Evolutionary conservation across 768 basidiomycete species (phyloP).

Genomic region (Lepiota brunneoincarnata): DNA sequence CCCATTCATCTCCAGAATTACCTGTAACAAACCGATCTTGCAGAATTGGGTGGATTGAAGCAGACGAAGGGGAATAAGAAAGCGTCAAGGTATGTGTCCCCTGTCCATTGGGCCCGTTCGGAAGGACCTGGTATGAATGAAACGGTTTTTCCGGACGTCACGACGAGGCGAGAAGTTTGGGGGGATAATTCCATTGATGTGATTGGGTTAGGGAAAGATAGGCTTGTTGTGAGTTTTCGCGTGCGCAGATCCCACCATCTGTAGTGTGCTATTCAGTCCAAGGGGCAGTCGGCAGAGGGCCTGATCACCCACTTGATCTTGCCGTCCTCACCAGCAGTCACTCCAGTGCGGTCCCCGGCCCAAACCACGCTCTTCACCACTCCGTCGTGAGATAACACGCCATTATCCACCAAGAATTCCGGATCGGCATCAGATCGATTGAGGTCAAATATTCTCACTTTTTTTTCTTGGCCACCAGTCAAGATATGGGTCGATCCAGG

Average conservation of each 20-base stretch:
- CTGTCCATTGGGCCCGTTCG: constrained; percentile 56
- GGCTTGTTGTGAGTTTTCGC: constrained; percentile 62
- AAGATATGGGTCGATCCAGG: constrained; percentile 67
- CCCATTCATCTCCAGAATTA: constrained; percentile 91
- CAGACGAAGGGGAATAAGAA: constrained; percentile 87
- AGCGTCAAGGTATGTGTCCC: constrained; percentile 77
- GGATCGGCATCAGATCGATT: constrained; percentile 84
- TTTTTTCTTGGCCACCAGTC: constrained; percentile 97
- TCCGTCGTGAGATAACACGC: constrained; percentile 75
- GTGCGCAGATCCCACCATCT: constrained; percentile 98
- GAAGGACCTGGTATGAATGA: constrained; percentile 83
- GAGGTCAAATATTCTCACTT: constrained; percentile 93
- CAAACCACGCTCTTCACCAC: constrained; percentile 92
- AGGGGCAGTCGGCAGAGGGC: background rate
- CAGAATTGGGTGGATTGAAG: constrained; percentile 87
- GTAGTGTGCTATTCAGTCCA: constrained; percentile 16
- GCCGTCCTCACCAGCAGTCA: constrained; percentile 92
- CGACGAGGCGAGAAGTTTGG: constrained; percentile 78
- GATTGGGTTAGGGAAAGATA: constrained; percentile 76
- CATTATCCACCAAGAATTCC: constrained; percentile 66
- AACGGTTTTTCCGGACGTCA: constrained; percentile 90
- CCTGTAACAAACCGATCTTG: constrained; percentile 94
- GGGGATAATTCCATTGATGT: constrained; percentile 92
- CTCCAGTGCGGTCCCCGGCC: constrained; percentile 84
- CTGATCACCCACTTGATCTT: constrained; percentile 66